Base-by-base conservation (phyloP, 192 early-diverging fungal species). In the Pilaira anomala region DNA sequence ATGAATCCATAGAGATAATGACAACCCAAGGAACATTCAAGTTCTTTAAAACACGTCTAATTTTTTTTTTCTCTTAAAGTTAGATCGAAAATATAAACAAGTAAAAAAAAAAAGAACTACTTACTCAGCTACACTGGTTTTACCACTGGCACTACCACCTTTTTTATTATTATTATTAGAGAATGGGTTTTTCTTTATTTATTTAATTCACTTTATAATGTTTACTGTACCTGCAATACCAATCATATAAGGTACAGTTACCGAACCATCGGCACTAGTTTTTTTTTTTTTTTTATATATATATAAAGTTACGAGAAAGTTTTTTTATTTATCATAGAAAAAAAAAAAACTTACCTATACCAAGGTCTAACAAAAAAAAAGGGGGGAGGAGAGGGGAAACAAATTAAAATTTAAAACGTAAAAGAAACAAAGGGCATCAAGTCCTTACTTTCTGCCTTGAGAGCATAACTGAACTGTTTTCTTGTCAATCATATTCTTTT, bases 1-100 rank as follows among this genome's bases (percentile, higher is more conserved):
- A 98, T 9, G 92, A 94, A 73, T 98, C 96, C 94, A 97, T 98
- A 60, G 88, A 93, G 49, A 98, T 52, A 41, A 97, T 80, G 7
- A 93, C 88, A 1, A 96, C 93, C 92, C 90, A 92, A 21, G 88
- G 90, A 0, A 88, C 86, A 59, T 88, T 85, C 48, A 92, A 64
- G 52, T 80, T 85, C 60, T 89, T 86, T 48, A 88, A 79, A 55
- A 92, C 90, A 48, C 85, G 75, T 21, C 78, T 79, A 53, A 36
- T 22, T 42, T 50, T 3, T 50, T 44, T n/a, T n/a, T n/a, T n/a
- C n/a, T n/a, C n/a, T n/a, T n/a, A 13, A 54, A 8, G 22, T 46
- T 42, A 39, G 29, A 26, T 21, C 22, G 4, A 8, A 16, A 46
- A 40, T 36, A 50, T 44, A 7, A 16, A 24, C 16, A 41, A 5